phyloP scores from a whole-genome alignment of 2,329 filamentous ascomycete genomes.

The Arthroderma sp. region DNA sequence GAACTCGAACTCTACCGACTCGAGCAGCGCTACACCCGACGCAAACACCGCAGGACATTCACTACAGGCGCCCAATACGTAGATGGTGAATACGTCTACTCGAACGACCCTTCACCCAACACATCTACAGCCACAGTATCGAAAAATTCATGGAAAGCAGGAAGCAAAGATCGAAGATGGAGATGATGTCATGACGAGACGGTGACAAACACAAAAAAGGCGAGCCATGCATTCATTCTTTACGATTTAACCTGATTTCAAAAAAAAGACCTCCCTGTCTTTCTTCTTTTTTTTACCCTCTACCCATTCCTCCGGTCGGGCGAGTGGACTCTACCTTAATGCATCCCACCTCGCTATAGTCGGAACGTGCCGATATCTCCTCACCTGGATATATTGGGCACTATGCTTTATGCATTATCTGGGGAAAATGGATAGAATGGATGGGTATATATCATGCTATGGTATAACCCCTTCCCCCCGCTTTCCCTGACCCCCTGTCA shows the following conservation, averaged over 20 bases:
- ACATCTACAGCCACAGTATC: conserved; percentile 26
- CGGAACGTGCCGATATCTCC: too few relatives aligned
- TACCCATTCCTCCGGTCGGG: not conserved
- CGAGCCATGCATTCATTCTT: too few relatives aligned
- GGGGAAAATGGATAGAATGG: too few relatives aligned
- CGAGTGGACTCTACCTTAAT: too few relatives aligned
- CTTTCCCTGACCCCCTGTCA: too few relatives aligned
- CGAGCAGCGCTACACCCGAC: conserved; percentile 86
- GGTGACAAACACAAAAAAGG: too few relatives aligned
- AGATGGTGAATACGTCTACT: conserved; percentile 88
- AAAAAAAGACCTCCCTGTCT: not conserved
- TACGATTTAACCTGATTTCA: too few relatives aligned
- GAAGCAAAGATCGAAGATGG: conserved; percentile 1
- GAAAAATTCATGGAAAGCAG: conserved; percentile 19
- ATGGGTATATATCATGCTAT: too few relatives aligned
- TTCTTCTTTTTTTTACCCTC: not conserved
- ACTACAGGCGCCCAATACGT: conserved; percentile 82
- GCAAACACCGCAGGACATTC: conserved; percentile 80
- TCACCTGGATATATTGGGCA: too few relatives aligned
- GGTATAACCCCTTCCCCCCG: too few relatives aligned
- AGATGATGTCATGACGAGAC: not conserved
- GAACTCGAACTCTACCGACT: conserved; percentile 80
- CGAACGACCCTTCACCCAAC: conserved; percentile 18
- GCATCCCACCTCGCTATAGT: too few relatives aligned
- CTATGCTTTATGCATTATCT: too few relatives aligned